Base-by-base conservation (phyloP, 2,329 filamentous ascomycete species). In the Madurella mycetomatis region DNA sequence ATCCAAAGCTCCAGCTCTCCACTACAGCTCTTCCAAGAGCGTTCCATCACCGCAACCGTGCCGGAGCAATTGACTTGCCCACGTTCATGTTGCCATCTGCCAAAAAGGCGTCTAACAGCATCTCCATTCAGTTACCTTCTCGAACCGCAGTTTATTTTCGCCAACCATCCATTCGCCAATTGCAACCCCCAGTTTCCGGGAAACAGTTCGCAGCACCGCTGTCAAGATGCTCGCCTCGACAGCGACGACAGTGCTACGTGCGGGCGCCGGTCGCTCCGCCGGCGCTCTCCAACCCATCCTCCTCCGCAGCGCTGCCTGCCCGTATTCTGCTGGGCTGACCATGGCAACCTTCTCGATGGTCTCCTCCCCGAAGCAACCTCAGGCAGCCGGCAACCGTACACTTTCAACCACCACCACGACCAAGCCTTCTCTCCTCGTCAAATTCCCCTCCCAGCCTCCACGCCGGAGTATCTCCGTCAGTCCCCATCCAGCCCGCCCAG, bases 221-320 rank as follows among this genome's bases (percentile, higher is more conserved):
- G 15, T 37, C 51, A 60, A 45, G 11, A 70, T 70, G 68, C 56
- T 70, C 53, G 63, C 64, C 39, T 59, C 63, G 39, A 65, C 67
- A 47, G 64, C 67, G 41, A 64, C 64, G 12, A 65, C 63, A 5
- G 64, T 68, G 65, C 59, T 70, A 47, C 67, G 68, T 51, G 60
- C 66, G 31, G 62, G 68, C 61, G 60, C 67, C 50, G 58, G 61
- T 54, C 65, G 67, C 52, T 57, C 65, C 51, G 59, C 59, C 32
- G 53, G 54, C 52, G 51, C 44, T 13, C 57, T 66, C 49, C 66
- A 65, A 49, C 62, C 65, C 30, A 50, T 61, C 48, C 62, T 66
- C 53, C 51, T 67, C 49, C 62, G 65, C 56, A 61, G 41, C 59
- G 56, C 58, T 45, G 60, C 62, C 48, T 69, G 66, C 65, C 65